Evolutionary conservation across 139 green algal genomes (phyloP).

Genomic region (Picochlorum sp.): DNA sequence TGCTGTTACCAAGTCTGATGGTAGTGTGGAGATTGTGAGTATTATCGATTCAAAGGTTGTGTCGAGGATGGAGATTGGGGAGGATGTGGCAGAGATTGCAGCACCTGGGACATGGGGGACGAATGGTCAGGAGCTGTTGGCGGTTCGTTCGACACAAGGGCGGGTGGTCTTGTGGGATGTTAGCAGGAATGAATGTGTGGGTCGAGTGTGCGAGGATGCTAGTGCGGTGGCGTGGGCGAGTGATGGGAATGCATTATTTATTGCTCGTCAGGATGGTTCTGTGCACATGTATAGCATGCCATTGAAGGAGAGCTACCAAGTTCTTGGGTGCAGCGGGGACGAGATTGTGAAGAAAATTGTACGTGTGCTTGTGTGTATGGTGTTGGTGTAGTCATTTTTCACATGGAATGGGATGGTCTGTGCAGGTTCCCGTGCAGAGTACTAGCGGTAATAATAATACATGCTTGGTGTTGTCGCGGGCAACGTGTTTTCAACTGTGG

Average conservation of each 20-base stretch:
- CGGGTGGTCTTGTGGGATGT: neutral
- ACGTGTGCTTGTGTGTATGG: too few relatives aligned
- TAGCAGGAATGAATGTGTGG: neutral
- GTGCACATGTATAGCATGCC: neutral
- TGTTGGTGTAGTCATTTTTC: too few relatives aligned
- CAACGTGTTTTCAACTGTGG: too few relatives aligned
- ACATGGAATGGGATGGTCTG: too few relatives aligned
- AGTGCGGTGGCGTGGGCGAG: neutral
- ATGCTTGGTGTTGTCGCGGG: too few relatives aligned
- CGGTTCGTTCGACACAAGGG: neutral
- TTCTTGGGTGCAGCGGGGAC: too few relatives aligned
- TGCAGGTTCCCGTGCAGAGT: too few relatives aligned
- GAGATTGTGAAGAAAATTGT: too few relatives aligned
- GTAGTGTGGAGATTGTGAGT: slow-evolving; percentile 53
- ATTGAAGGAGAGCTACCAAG: too few relatives aligned
- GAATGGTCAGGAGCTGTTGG: neutral
- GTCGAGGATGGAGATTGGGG: slow-evolving; percentile 24
- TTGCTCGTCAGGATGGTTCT: neutral
- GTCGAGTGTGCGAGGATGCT: neutral
- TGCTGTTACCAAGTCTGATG: slow-evolving; percentile 44
- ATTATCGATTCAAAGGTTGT: slow-evolving; percentile 44
- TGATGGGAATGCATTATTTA: neutral
- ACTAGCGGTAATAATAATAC: too few relatives aligned
- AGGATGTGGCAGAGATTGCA: neutral
- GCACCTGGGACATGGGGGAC: too few relatives aligned